Percentiles rank a stretch among this genome's conserved stretches.
Conservation (phyloP, 73 alveolate genomes). For the Paramecium sexaurelia region DNA sequence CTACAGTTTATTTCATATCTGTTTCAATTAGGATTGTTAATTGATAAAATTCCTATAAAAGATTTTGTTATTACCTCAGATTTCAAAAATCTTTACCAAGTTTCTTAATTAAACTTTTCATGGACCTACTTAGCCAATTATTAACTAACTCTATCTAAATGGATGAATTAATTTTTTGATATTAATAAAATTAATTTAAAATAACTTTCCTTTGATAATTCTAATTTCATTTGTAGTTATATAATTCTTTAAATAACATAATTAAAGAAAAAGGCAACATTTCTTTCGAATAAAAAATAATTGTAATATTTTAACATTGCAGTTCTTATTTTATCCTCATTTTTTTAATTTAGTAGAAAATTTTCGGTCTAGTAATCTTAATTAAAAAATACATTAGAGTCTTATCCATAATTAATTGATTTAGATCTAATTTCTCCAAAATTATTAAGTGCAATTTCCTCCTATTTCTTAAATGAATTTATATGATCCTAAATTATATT, state of each 20-base stretch:
- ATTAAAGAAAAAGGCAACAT: conserved; percentile 63
- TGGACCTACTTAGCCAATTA: not conserved
- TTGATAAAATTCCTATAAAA: not conserved
- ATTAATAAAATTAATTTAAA: conserved; percentile 52
- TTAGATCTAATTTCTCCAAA: not conserved
- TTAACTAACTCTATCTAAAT: conserved; percentile 58
- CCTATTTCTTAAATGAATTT: not conserved
- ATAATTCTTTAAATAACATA: conserved; percentile 50
- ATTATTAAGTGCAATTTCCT: not conserved
- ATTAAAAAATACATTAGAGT: not conserved
- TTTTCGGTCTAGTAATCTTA: not conserved
- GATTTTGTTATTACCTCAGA: not conserved
- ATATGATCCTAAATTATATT: not conserved
- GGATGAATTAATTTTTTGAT: conserved; percentile 48
- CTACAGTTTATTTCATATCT: not conserved
- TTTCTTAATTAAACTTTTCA: conserved; percentile 43
- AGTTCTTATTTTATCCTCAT: conserved; percentile 42
- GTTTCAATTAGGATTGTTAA: not conserved
- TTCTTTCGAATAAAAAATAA: conserved; percentile 57
- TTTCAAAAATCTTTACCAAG: conserved; percentile 33
- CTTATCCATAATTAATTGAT: not conserved
- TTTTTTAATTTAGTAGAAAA: conserved; percentile 34
- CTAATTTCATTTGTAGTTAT: not conserved
- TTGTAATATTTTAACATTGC: conserved; percentile 50
- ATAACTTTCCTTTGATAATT: not conserved